phyloP scores from a whole-genome alignment of 1,284 basidiomycete genomes.

The Leccinum solheimii region DNA sequence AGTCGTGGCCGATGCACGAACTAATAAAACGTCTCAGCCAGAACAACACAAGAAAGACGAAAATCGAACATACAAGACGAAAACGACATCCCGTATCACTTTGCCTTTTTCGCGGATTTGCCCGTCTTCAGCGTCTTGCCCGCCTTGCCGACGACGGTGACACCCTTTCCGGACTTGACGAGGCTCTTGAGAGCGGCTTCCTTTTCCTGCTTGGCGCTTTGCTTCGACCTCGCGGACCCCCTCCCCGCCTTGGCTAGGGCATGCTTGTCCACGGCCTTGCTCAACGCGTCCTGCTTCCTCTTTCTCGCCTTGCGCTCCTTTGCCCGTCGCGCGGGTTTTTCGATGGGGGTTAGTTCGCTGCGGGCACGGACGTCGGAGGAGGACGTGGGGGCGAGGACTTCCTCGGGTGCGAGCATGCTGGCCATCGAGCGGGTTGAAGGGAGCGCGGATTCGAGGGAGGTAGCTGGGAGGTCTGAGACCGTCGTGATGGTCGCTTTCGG shows the following conservation, averaged over 20 bases:
- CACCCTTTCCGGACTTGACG: conserved; percentile 82
- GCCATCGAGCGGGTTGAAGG: conserved; percentile 78
- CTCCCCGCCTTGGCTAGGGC: conserved; percentile 37
- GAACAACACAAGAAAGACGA: neutral
- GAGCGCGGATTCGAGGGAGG: conserved; percentile 89
- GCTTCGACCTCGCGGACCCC: conserved; percentile 10
- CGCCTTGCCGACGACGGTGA: conserved; percentile 84
- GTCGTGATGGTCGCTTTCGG: conserved; percentile 91
- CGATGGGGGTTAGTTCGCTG: conserved; percentile 82
- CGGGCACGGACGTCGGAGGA: conserved; percentile 58
- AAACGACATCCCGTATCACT: conserved; percentile 5
- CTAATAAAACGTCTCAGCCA: neutral
- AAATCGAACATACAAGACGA: conserved; percentile 10
- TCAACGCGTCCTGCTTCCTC: conserved; percentile 69
- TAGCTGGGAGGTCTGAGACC: conserved; percentile 80
- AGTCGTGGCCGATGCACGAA: neutral
- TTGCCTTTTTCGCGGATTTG: conserved; percentile 14
- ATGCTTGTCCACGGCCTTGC: conserved; percentile 68
- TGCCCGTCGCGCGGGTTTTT: conserved; percentile 74
- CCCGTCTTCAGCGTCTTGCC: conserved; percentile 29
- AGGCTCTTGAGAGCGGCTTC: conserved; percentile 76
- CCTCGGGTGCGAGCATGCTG: conserved; percentile 92
- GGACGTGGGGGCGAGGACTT: conserved; percentile 71
- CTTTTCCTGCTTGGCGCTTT: conserved; percentile 72
- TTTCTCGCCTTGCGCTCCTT: conserved; percentile 78